Base-by-base conservation (phyloP, 2,329 filamentous ascomycete genomes). In the Tolypocladium album region DNA sequence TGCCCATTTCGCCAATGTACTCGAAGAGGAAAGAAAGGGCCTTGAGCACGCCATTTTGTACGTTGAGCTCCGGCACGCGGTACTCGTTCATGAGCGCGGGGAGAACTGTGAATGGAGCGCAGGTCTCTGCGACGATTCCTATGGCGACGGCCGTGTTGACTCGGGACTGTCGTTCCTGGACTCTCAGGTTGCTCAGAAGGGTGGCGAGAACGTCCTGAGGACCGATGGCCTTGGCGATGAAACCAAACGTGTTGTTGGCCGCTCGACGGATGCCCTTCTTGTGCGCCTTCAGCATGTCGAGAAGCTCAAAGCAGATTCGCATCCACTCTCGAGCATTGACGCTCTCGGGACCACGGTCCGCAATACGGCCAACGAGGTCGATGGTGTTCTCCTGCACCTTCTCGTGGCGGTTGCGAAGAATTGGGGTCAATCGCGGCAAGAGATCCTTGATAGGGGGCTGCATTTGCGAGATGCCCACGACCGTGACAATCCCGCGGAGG, bases 311-410 rank as follows among this genome's bases (percentile, higher is more conserved):
- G 78, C 94, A 99, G 73, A 99, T 99, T 72, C 94, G 88, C 95
- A 99, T 99, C 94, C 94, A 99, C 76, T 99, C 94, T 69, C 94
- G 86, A 17, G 94, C 92, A 71, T 96, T 96, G 71, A 99, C 94
- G 64, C 89, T 93, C 75, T 99, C 94, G 1, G 94, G 92, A 1
- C 94, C 95, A 65, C 94, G 89, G 75, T 99, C 94, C 20, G 95
- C 94, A 67, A 99, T 97, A 80, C 94, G 93, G 60, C 94, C 94
- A 24, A 99, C 94, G 2, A 99, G 82, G 72, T 99, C 94, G 68
- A 99, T 97, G 0, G 94, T 97, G 75, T 99, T 99, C 70, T 99
- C 94, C 73, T 99, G 94, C 52, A 99, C 95, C 76, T 99, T 99
- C 72, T 99, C 94, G 77, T 99, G 94, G 64, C 94, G 89, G 76